These are phyloP conservation scores for Camellia granthamiana DNA, from an alignment of 148 eudicot genomes.

Conservation along the genomic window DNA sequence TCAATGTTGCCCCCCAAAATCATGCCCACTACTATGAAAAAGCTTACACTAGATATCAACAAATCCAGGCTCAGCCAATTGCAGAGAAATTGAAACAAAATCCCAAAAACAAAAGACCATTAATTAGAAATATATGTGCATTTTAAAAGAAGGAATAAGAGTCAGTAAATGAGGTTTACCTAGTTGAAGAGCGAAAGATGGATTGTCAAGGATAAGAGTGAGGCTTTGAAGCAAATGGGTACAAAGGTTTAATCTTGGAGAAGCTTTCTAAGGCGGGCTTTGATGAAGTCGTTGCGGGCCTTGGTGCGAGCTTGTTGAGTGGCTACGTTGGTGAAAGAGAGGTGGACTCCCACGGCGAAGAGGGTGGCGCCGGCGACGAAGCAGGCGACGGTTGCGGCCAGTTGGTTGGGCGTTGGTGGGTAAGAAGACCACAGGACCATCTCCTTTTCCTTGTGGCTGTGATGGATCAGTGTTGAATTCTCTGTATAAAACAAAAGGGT, in stretches of 20 bases:
- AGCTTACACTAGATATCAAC: no score
- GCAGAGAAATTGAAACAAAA: background rate
- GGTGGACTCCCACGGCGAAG: constrained; percentile 54
- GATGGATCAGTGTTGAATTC: background rate
- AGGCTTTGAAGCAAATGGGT: constrained; percentile 9
- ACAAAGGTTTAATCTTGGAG: constrained; percentile 34
- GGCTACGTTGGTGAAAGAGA: constrained; percentile 57
- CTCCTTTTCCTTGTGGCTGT: constrained; percentile 7
- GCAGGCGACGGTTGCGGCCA: constrained; percentile 38
- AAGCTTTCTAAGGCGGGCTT: constrained; percentile 54
- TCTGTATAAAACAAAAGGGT: background rate
- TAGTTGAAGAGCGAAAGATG: constrained; percentile 17
- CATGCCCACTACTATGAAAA: no score
- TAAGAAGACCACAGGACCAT: constrained; percentile 57
- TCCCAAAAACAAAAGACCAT: background rate
- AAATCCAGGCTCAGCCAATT: background rate
- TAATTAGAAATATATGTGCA: background rate
- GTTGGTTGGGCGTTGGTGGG: constrained; percentile 59
- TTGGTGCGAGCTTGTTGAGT: constrained; percentile 74
- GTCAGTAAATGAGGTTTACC: constrained; percentile 20
- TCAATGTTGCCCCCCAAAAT: no score
- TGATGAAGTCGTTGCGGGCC: constrained; percentile 62
- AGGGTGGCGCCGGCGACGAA: constrained; percentile 41
- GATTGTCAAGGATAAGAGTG: constrained; percentile 11
- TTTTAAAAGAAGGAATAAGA: background rate